phyloP scores from a whole-genome alignment of 2,329 filamentous ascomycete species.

The Chalaropsis ovoidea region DNA sequence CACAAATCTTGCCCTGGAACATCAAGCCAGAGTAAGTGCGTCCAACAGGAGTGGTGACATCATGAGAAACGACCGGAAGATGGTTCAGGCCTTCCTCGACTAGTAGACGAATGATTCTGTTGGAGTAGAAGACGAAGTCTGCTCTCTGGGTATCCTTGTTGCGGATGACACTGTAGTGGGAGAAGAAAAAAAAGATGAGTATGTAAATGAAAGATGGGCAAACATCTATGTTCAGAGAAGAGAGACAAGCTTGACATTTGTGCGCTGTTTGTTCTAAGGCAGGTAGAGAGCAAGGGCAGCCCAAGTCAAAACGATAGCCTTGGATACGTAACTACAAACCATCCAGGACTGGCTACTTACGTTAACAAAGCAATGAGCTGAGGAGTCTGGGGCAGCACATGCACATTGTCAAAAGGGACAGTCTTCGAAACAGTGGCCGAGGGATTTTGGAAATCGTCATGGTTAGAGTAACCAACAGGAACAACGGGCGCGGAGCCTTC shows the following conservation, averaged over 20 bases:
- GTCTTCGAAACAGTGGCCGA: conserved; percentile 79
- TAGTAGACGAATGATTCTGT: conserved; percentile 89
- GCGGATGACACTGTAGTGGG: conserved; percentile 68
- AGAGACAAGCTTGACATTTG: neutral
- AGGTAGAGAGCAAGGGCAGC: neutral
- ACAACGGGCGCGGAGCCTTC: conserved; percentile 35
- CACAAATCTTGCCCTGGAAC: conserved; percentile 97
- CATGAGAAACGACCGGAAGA: conserved; percentile 78
- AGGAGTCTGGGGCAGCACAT: conserved; percentile 82
- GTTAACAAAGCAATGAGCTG: conserved; percentile 95
- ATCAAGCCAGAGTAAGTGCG: conserved; percentile 79
- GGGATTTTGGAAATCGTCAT: conserved; percentile 65
- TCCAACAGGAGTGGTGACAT: conserved; percentile 83
- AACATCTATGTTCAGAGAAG: neutral
- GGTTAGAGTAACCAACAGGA: conserved; percentile 66
- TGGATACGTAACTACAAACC: neutral
- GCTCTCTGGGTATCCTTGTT: conserved; percentile 81
- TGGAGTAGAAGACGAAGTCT: conserved; percentile 99
- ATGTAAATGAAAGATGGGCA: neutral
- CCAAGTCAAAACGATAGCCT: neutral
- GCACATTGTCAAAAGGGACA: conserved; percentile 75
- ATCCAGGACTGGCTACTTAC: conserved; percentile 49
- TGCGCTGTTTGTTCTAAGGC: neutral
- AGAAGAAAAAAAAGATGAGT: neutral
- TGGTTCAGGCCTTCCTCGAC: conserved; percentile 98